A percentile compares a stretch with the other conserved stretches of the same genome.
phyloP scores from a whole-genome alignment of 345 rosid genomes.

The Citrus trifoliata region DNA sequence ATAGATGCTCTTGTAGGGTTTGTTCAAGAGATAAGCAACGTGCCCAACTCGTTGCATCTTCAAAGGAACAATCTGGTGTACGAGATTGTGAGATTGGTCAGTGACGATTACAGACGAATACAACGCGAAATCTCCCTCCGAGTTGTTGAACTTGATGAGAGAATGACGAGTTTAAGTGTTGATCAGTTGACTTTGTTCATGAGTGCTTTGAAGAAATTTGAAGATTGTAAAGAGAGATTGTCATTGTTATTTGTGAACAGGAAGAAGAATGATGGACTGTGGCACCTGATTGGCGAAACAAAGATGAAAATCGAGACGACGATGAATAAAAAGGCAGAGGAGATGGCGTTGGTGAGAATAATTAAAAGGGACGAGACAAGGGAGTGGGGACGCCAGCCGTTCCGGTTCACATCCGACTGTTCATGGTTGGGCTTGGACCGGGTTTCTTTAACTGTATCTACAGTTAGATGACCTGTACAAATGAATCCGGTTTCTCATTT shows the following conservation, averaged over 20 bases:
- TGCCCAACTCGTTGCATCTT: conserved; percentile 46
- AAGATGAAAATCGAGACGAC: conserved; percentile 10
- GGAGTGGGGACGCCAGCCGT: conserved; percentile 7
- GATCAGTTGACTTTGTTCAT: conserved; percentile 34
- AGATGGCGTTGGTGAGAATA: conserved; percentile 17
- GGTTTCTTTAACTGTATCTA: background rate
- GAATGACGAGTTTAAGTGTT: conserved; percentile 26
- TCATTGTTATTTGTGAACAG: conserved; percentile 38
- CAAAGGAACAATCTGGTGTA: conserved; percentile 40
- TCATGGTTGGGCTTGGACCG: conserved; percentile 6
- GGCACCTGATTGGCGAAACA: conserved; percentile 37
- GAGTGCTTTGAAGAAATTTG: conserved; percentile 26
- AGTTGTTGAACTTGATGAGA: conserved; percentile 31
- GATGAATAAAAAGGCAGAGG: conserved; percentile 18
- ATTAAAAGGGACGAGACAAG: background rate
- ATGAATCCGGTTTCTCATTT: background rate
- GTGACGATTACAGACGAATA: conserved; percentile 43
- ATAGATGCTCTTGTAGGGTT: conserved; percentile 34
- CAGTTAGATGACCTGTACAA: background rate
- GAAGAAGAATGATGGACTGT: conserved; percentile 40
- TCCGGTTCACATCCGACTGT: background rate
- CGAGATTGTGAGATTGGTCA: conserved; percentile 43
- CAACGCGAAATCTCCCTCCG: conserved; percentile 42
- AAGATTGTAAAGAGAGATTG: conserved; percentile 37
- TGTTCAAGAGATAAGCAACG: conserved; percentile 22